These are phyloP conservation scores for Salvia rosmarinus DNA, from an alignment of 257 asterid species.

Conservation along the genomic window DNA sequence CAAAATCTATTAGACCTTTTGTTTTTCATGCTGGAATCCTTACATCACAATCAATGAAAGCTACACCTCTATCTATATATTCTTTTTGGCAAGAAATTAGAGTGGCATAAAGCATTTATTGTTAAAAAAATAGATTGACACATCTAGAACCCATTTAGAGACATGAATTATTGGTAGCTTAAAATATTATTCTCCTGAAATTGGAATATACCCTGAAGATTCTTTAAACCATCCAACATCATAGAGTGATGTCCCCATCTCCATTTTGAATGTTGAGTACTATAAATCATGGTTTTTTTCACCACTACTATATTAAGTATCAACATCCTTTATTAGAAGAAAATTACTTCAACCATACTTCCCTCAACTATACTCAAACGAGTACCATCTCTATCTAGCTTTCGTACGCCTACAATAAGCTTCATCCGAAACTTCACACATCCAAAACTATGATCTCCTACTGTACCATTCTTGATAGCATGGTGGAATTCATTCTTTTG, in stretches of 20 bases:
- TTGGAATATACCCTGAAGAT: slow-evolving; percentile 53
- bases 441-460: background rate
- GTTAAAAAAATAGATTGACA: slow-evolving; percentile 23
- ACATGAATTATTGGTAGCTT: slow-evolving; percentile 33
- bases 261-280: slow-evolving; percentile 32
- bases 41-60: background rate
- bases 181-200: slow-evolving; percentile 33
- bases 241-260: slow-evolving; percentile 18
- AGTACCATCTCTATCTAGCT: slow-evolving; percentile 22
- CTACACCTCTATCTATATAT: background rate
- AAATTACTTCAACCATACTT: slow-evolving; percentile 22
- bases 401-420: slow-evolving; percentile 14
- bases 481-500: too few species aligned
- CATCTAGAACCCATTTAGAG: slow-evolving; percentile 31
- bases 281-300: slow-evolving; percentile 27
- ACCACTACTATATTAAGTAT: slow-evolving; percentile 28
- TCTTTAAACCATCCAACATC: slow-evolving; percentile 45
- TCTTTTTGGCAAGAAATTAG: background rate
- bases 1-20: background rate
- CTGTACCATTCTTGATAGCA: too few species aligned
- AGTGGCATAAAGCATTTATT: slow-evolving; percentile 19
- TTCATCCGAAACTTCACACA: background rate
- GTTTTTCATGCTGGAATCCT: background rate
- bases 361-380: slow-evolving; percentile 5
- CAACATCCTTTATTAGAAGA: slow-evolving; percentile 35